Evolutionary conservation across 1,284 basidiomycete genomes (phyloP), one percentile per base, ranked within the genome.

Genomic region (Cystobasidium pallidum): DNA sequence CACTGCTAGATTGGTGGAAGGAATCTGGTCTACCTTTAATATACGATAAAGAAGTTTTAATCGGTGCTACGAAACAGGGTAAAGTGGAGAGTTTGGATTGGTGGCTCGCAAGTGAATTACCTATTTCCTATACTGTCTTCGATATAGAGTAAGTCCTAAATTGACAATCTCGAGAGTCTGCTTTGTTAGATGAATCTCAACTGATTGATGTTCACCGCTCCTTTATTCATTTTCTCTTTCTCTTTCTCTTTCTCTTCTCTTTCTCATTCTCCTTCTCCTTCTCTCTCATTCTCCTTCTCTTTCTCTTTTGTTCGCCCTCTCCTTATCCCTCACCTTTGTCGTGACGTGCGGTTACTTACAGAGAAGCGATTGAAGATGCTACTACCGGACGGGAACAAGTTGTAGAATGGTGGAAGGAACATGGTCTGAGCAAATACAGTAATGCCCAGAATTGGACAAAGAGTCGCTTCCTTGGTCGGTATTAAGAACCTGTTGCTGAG

Each of bases 61-160:
- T 86, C 3, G 88, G 89, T 39, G 90, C 91, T 34, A 91, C 91
- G 30, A 84, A 88, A 75, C 87, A 91, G 79, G 89, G 91, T 75
- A 85, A 88, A 49, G 87, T 88, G n/a, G 88, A 89, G 76, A 88
- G 90, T 26, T 82, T 92, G 34, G 87, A 90, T 74, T 92, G 91
- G 91, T 92, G 91, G 91, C 85, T 89, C 74, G 85, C 85, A 75
- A 88, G 86, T 66, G 87, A 87, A 8, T 82, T 92, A 59, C 85
- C 88, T 3, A 86, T 92, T 72, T 88, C 89, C 78, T 92, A 91
- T 80, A 85, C 90, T 62, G 87, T 90, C 85, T 91, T 90, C 78
- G 90, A 92, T 61, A 80, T 81, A 67, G 91, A 92, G 78, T 91
- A 91, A 82, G 91, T 47, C 3, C 26, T n/a, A n/a, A n/a, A n/a